Evolutionary conservation across 768 basidiomycete genomes (phyloP).

Genomic region (Podaxis sp.): DNA sequence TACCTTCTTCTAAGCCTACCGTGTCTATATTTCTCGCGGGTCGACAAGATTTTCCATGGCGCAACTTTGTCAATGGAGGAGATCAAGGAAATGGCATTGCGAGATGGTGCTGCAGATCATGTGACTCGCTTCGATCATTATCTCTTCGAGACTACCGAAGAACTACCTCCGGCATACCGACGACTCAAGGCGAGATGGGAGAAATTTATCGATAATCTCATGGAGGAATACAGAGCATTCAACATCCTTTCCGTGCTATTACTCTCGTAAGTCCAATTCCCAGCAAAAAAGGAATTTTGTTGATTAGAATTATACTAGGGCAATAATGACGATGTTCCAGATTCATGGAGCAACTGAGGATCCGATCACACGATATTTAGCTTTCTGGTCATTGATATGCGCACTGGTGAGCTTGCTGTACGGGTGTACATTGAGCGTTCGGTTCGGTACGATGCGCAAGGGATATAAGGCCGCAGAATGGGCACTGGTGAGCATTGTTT

Average conservation of each 20-base stretch:
- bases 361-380: constrained; percentile 51
- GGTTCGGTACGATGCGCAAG: constrained; percentile 63
- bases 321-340: constrained; percentile 31
- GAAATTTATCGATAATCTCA: constrained; percentile 16
- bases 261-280: constrained; percentile 15
- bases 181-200: constrained; percentile 14
- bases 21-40: constrained; percentile 64
- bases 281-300: background rate
- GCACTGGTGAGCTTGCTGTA: constrained; percentile 60
- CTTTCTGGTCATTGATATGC: constrained; percentile 53
- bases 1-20: constrained; percentile 54
- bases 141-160: background rate
- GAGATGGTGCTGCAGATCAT: constrained; percentile 17
- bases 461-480: constrained; percentile 61
- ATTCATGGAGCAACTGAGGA: constrained; percentile 41
- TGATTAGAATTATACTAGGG: constrained; percentile 16
- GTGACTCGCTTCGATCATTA: background rate
- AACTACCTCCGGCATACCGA: background rate
- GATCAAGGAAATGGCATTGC: constrained; percentile 43
- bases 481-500: constrained; percentile 43
- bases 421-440: constrained; percentile 60
- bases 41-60: constrained; percentile 62
- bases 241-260: constrained; percentile 18
- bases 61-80: constrained; percentile 61
- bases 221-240: constrained; percentile 19